Evolutionary conservation across 345 rosid genomes (phyloP), one percentile per base, ranked within the genome.

Genomic region (Citrus australasica): DNA sequence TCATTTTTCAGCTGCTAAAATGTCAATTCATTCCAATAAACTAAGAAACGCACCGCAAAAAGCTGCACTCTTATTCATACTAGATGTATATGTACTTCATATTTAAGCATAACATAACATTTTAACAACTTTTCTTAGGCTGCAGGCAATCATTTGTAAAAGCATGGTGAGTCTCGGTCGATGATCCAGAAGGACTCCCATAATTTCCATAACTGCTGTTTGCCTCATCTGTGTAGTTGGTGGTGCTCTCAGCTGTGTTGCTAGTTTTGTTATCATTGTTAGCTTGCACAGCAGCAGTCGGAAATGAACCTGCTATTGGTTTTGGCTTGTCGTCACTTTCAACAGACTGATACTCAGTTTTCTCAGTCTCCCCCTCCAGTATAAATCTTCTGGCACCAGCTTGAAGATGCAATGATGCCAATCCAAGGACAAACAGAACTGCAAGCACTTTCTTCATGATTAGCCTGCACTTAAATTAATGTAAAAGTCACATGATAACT

Each of bases 181-280:
- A 69, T 74, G 86, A 79, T 71, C 84, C 83, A 38, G 81, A 67
- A 22, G 81, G 80, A 58, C 71, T 77, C 21, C 79, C 83, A 35
- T 79, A 79, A 51, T 30, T 73, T 35, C 68, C 77, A 48, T 71
- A 78, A 33, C 77, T 61, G 69, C 46, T 38, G 71, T 81, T 79
- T 3, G 33, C 22, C n/a, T 77, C 83, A 46, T 81, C 84, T 65
- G 76, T 74, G 53, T 33, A 62, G 19, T 16, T 65, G 70, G 25
- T 33, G 28, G 28, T 19, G 35, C 37, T 19, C 6, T 21, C 69
- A 17, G 13, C 9, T 2, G 66, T 14, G 35, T 1, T 38, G 14
- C 55, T 27, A 33, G 21, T 53, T 28, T 63, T n/a, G 32, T 35
- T 60, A 17, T 37, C 76, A 33, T 55, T 55, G 9, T 68, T 33